Evolutionary conservation across 768 basidiomycete genomes (phyloP), one percentile per base, ranked within the genome.

Genomic region (Pisolithus microcarpus): DNA sequence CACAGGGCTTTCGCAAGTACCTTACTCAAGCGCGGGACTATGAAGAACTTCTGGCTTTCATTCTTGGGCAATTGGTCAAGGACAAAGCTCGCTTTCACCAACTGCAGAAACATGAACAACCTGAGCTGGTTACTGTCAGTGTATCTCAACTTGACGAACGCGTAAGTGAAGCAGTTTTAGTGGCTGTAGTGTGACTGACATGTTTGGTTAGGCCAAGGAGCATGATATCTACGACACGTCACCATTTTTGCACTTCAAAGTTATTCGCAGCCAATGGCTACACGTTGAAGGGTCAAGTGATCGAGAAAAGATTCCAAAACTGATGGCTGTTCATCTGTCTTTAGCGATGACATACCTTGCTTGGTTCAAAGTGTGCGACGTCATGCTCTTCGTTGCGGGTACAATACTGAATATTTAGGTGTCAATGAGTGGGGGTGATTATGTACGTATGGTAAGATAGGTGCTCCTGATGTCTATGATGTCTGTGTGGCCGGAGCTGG

Each of bases 1-100:
- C 7, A 45, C 54, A 96, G 91, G 84, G 91, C 49, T 97, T 96
- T 85, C 81, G 95, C 55, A 98, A 97, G 70, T 99, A 99, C 69
- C 80, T 99, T 43, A 93, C 92, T 21, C 91, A 94, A 62, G 88
- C 92, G 10, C 85, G 86, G 52, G 96, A 99, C 62, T 89, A 96
- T 69, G 96, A 98, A 64, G 96, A 99, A 65, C 70, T 99, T 52
- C 77, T 98, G 34, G 80, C 92, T 1, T 99, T 96, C 80, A 73
- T 98, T 58, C 84, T 99, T 31, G 96, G 96, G 30, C 85, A 91
- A 51, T 72, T 98, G 43, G 76, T 97, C 66, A 98, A 97, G 68
- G 92, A 96, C 60, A 89, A 87, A 63, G 91, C 87, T 8, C 82
- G 93, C 28, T 78, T 88, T 63, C 75, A 92, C 61, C 86, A 92